Evolutionary conservation across 2,329 filamentous ascomycete genomes (phyloP).

Genomic region (Pseudogymnoascus sp.): DNA sequence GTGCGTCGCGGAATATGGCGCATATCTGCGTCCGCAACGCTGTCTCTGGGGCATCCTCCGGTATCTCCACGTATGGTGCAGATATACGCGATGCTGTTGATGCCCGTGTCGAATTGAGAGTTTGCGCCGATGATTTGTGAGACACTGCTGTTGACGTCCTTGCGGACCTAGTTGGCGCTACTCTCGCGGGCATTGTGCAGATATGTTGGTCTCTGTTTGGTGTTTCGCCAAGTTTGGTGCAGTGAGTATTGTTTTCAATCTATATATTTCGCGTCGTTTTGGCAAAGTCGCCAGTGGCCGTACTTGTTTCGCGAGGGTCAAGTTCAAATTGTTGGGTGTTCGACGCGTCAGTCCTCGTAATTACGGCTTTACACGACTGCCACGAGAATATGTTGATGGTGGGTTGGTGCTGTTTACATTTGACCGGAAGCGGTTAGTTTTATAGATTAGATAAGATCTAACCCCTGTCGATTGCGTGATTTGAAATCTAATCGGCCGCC

Average conservation of each 20-base stretch:
- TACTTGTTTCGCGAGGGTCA: not conserved
- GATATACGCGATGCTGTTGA: slow-evolving; percentile 35
- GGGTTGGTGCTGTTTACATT: slow-evolving; percentile 8
- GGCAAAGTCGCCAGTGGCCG: not conserved
- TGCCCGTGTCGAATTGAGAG: slow-evolving; percentile 31
- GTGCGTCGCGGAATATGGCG: slow-evolving; percentile 69
- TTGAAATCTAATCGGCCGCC: slow-evolving; percentile 1
- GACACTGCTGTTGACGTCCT: slow-evolving; percentile 31
- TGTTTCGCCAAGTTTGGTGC: not conserved
- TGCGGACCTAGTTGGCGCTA: slow-evolving; percentile 34
- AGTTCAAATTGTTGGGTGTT: not conserved
- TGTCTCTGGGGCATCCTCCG: slow-evolving; percentile 64
- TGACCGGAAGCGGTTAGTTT: not conserved
- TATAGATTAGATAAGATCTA: slow-evolving; percentile 2
- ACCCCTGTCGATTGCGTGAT: slow-evolving; percentile 3
- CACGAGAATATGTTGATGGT: slow-evolving; percentile 7
- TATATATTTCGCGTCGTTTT: not conserved
- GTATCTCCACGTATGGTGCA: slow-evolving; percentile 41
- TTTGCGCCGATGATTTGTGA: slow-evolving; percentile 35
- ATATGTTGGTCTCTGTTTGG: not conserved
- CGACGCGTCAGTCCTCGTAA: not conserved
- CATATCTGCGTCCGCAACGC: slow-evolving; percentile 68
- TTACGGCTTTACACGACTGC: not conserved
- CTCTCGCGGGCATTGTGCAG: slow-evolving; percentile 38
- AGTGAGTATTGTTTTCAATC: not conserved